Evolutionary conservation across 1,284 basidiomycete species (phyloP).

Genomic region (Papiliotrema laurentii): DNA sequence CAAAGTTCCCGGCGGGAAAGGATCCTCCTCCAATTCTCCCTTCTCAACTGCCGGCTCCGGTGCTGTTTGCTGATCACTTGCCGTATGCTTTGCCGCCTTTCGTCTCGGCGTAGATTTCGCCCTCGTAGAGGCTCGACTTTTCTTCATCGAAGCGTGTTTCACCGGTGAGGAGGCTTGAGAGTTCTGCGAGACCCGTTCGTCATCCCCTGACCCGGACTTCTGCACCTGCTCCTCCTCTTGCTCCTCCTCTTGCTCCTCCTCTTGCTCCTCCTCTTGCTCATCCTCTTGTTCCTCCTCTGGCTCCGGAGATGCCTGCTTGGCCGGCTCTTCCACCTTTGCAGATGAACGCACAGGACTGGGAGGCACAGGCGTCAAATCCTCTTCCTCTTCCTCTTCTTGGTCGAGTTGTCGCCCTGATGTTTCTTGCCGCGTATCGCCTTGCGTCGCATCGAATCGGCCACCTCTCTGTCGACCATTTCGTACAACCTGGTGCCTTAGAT

Average conservation of each 20-base stretch:
- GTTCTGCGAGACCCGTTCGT: not conserved
- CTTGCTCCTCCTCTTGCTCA: slow-evolving; percentile 26
- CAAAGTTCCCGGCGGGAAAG: slow-evolving; percentile 33
- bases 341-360: too few species aligned
- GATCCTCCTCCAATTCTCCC: slow-evolving; percentile 25
- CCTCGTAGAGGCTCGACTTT: not conserved
- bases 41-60: not conserved
- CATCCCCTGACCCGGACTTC: slow-evolving; percentile 18
- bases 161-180: slow-evolving; percentile 2
- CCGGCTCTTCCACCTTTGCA: slow-evolving; percentile 1
- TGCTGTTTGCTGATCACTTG: too few species aligned
- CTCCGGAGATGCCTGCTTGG: not conserved
- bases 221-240: not conserved
- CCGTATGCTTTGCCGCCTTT: not conserved
- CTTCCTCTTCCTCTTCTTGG: too few species aligned
- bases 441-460: too few species aligned
- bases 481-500: too few species aligned
- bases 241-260: slow-evolving; percentile 1
- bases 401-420: too few species aligned
- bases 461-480: too few species aligned
- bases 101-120: not conserved
- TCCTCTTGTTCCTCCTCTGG: slow-evolving; percentile 25
- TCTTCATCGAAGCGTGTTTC: too few species aligned
- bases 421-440: too few species aligned
- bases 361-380: not conserved